Evolutionary conservation across 1,284 basidiomycete species (phyloP).

Genomic region (Erythrobasidium hasegawianum): DNA sequence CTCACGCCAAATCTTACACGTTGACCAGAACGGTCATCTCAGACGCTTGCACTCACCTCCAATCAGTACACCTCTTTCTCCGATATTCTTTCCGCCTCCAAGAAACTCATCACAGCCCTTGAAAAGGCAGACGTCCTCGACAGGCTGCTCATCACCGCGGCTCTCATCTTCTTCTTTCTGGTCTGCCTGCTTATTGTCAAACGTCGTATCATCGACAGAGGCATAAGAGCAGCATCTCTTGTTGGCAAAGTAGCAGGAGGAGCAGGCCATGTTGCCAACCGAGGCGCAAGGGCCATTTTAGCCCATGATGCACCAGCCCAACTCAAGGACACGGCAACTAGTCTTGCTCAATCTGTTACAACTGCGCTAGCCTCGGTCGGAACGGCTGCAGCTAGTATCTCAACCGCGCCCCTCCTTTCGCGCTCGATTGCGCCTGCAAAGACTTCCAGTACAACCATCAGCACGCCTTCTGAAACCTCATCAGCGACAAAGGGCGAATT

Average conservation of each 20-base stretch:
- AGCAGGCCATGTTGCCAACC: not conserved
- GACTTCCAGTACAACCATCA: no score
- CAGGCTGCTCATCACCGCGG: conserved; percentile 71
- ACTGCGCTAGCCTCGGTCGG: no score
- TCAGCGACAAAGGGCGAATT: no score
- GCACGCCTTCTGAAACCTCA: no score
- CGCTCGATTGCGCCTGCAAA: no score
- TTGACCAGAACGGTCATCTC: conserved; percentile 74
- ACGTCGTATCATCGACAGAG: conserved; percentile 68
- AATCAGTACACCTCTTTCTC: conserved; percentile 73
- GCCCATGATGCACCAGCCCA: no score
- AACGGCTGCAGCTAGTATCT: no score
- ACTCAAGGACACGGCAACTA: no score
- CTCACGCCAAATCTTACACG: no score
- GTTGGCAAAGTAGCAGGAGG: conserved; percentile 13
- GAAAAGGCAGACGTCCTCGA: conserved; percentile 89
- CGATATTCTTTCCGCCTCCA: conserved; percentile 69
- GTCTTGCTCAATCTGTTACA: no score
- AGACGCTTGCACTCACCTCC: conserved; percentile 68
- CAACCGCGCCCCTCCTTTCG: no score
- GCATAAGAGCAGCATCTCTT: conserved; percentile 21
- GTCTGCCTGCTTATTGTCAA: conserved; percentile 80
- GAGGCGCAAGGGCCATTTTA: not conserved
- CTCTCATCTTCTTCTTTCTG: conserved; percentile 76
- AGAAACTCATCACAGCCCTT: conserved; percentile 74